Conservation (phyloP, 495 filamentous ascomycete genomes). For the Alectoria sarmentosa region DNA sequence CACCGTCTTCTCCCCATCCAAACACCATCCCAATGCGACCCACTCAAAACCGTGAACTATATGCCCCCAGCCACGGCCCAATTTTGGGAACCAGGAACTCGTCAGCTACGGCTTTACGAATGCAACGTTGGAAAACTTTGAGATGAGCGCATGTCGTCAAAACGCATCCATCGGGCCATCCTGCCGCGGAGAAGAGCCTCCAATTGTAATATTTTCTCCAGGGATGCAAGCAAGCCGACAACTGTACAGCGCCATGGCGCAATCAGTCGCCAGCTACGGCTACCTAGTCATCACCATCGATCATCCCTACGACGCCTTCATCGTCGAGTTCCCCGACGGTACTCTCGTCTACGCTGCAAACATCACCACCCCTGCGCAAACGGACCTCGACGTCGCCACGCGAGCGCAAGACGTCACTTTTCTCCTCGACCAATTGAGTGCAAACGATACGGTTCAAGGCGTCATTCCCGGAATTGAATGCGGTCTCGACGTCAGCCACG, state of each 20-base stretch:
- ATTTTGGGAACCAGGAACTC: no score
- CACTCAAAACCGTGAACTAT: no score
- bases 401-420: constrained; percentile 35
- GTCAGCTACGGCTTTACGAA: no score
- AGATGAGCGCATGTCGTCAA: no score
- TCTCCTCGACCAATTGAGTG: constrained; percentile 32
- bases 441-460: no score
- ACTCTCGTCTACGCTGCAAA: constrained; percentile 23
- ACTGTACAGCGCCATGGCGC: constrained; percentile 37
- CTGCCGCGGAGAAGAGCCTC: not conserved
- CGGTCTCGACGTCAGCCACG: constrained; percentile 21
- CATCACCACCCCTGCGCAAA: constrained; percentile 13
- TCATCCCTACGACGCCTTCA: constrained; percentile 40
- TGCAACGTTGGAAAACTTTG: no score
- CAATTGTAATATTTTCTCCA: constrained; percentile 37
- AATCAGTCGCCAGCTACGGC: constrained; percentile 41
- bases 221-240: constrained; percentile 30
- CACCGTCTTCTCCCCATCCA: constrained; percentile 4
- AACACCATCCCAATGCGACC: not conserved
- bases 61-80: no score
- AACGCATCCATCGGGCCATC: no score
- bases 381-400: constrained; percentile 20
- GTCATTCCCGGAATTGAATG: no score
- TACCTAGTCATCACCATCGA: constrained; percentile 44
- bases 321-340: constrained; percentile 47